Base-by-base conservation (phyloP, 2,329 filamentous ascomycete species). In the Aureobasidium melanogenum region DNA sequence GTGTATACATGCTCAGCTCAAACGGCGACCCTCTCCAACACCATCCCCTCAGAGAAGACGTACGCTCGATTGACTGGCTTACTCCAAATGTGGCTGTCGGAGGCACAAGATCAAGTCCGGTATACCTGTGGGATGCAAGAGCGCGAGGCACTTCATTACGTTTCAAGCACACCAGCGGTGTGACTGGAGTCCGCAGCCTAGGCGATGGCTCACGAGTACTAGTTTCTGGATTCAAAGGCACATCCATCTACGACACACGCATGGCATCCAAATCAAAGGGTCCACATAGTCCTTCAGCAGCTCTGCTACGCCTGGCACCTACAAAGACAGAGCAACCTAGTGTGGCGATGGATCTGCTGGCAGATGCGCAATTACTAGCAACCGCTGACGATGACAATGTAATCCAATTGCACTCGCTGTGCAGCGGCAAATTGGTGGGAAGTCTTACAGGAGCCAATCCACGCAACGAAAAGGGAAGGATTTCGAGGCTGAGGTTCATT, bases 51-150 rank as follows among this genome's bases (percentile, higher is more conserved):
- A 12, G 17, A n/a, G 46, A 43, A 26, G 62, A 61, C 12, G 19
- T 63, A 3, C 46, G 55, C 4, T 55, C 52, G 7, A 44, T 60
- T 5, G 62, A 63, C 56, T 65, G 64, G 64, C 51, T 65, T 2
- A 43, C 47, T n/a, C 54, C 55, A 1, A 63, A 59, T 22, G 55
- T 61, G 26, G 64, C 52, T 24, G 46, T 63, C 3, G 39, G 56
- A 30, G 64, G 64, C 9, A 55, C 54, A 19, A 59, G 14, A 10
- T 19, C 28, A 12, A 19, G 51, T 0, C 32, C 34, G 1, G 52
- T 65, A 2, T 47, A 52, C 9, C 51, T 65, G 5, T 62, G 47
- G 44, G 64, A 65, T 26, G 41, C 48, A 7, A 38, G 64, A 17
- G 34, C 60, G n/a, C 28, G 15, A 19, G 60, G 48, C 1, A 7